phyloP scores from a whole-genome alignment of 805 yeast species.

The Yarrowia yakushimensis region DNA sequence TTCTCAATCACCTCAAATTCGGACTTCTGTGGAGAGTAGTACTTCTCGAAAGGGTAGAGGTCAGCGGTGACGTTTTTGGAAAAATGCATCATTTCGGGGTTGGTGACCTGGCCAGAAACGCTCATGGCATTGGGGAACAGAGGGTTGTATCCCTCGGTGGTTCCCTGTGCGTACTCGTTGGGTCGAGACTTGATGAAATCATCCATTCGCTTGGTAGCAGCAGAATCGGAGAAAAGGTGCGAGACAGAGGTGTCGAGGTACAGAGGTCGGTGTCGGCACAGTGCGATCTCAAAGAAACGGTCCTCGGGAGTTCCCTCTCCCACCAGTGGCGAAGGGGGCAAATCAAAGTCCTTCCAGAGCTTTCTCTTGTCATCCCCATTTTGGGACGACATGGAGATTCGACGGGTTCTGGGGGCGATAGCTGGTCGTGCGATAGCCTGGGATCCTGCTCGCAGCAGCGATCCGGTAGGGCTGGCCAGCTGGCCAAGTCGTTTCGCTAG shows the following conservation, averaged over 20 bases:
- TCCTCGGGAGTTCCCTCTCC: slow-evolving; percentile 12
- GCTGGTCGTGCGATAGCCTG: slow-evolving; percentile 7
- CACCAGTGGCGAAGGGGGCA: slow-evolving; percentile 25
- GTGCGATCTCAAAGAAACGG: slow-evolving; percentile 13
- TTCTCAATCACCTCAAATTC: not conserved
- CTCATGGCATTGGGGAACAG: slow-evolving; percentile 22
- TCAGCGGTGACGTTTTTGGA: slow-evolving; percentile 12
- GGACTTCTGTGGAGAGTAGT: slow-evolving; percentile 14
- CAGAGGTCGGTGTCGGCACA: slow-evolving; percentile 23
- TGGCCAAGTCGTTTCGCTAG: slow-evolving; percentile 22
- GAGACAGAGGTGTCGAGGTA: slow-evolving; percentile 19
- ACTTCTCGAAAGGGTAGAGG: slow-evolving; percentile 18
- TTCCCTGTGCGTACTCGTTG: slow-evolving; percentile 21
- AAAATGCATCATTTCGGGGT: slow-evolving; percentile 25
- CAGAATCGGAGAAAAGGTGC: slow-evolving; percentile 21
- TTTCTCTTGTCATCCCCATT: slow-evolving; percentile 13
- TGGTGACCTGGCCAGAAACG: slow-evolving; percentile 23
- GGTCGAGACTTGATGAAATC: slow-evolving; percentile 14
- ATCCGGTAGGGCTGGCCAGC: slow-evolving; percentile 23
- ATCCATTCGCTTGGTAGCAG: slow-evolving; percentile 20
- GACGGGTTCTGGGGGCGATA: slow-evolving; percentile 9
- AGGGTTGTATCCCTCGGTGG: slow-evolving; percentile 12
- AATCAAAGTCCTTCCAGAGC: slow-evolving; percentile 19
- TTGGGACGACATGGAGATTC: slow-evolving; percentile 24
- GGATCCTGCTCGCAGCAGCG: slow-evolving; percentile 25